Evolutionary conservation across 225 moss, liverwort and hornwort genomes (phyloP), one percentile per base, ranked within the genome.

Genomic region (Sphagnum contortum): DNA sequence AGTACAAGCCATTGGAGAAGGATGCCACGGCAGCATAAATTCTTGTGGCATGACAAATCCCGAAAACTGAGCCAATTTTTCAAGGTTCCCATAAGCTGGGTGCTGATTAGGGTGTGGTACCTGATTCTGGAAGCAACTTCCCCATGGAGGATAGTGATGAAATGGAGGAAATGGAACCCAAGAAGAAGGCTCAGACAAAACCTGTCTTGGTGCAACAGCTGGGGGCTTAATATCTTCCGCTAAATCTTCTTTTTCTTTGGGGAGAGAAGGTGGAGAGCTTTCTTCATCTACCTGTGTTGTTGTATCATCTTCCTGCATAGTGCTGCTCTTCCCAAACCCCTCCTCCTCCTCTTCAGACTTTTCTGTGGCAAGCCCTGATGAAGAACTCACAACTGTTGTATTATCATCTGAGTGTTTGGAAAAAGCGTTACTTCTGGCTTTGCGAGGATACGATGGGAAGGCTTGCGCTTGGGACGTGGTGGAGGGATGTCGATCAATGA

Each of bases 371-470:
- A 80, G 65, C 45, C 81, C 81, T 4, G 81, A 85, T 5, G 82
- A 81, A 8, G 77, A 75, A 6, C 73, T 72, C 57, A 82, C 75
- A n/a, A 79, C 73, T n/a, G 67, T 60, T 73, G 80, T 69, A 14
- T 82, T 80, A 48, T 85, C 84, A 67, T 81, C 84, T 1, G 78
- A 74, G 3, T 55, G 55, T 55, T 83, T 83, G 50, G 77, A 79
- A 8, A 79, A 82, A 29, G 29, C 0, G 48, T 73, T 72, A 12
- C 80, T 80, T n/a, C 87, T 75, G 2, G 83, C 87, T 57, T 87
- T 87, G 62, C 87, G 82, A 69, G 87, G 87, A 45, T 87, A 87
- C 83, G 87, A 11, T 87, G 87, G 13, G 75, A 76, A 9, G 87
- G 87, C 67, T 87, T 87, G 53, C 87, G 60, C 80, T 87, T 87